Evolutionary conservation across 1,139 yeast species (phyloP), one percentile per base, ranked within the genome.

Genomic region (Arxiozyma slooffiae): DNA sequence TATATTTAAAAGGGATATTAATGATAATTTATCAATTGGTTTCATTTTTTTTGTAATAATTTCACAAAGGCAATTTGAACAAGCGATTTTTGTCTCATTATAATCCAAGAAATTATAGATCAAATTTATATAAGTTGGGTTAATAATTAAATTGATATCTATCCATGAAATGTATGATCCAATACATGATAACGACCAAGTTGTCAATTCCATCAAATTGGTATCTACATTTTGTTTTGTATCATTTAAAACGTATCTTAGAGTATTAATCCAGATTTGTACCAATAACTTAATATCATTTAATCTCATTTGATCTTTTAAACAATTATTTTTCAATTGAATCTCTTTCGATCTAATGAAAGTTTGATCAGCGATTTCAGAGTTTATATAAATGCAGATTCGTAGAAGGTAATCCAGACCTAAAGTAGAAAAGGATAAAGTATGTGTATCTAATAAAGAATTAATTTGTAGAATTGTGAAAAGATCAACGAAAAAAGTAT

Each of bases 111-210:
- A 83, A 52, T 77, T 79, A 59, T 82, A 81, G 44, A 94, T 76
- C 47, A 79, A 67, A 47, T 75, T 73, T 58, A 89, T 75, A 60
- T 80, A 84, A 43, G 79, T 79, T 21, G 82, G 78, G 48, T 81
- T 80, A 38, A 90, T 79, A 53, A 94, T 82, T 55, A 92, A 72
- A 34, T 82, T 75, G 55, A 92, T 86, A 62, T 94, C 98, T 68
- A 92, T 88, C 99, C 99, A 94, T 34, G 90, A 83, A 30, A 89
- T 86, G 75, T 86, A 94, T 22, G 81, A 81, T 7, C 97, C 97
- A 51, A 92, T 78, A 51, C 72, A 71, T 22, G 64, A 60, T 55
- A 65, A 51, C 9, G 66, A 58, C 52, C 66, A 49, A 20, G 50
- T 54, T 7, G 65, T 60, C 9, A 62, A 55, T 41, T 60, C 64